Conservation (phyloP, 1,139 yeast genomes). For the Suzukiozyma palmioleophila region DNA sequence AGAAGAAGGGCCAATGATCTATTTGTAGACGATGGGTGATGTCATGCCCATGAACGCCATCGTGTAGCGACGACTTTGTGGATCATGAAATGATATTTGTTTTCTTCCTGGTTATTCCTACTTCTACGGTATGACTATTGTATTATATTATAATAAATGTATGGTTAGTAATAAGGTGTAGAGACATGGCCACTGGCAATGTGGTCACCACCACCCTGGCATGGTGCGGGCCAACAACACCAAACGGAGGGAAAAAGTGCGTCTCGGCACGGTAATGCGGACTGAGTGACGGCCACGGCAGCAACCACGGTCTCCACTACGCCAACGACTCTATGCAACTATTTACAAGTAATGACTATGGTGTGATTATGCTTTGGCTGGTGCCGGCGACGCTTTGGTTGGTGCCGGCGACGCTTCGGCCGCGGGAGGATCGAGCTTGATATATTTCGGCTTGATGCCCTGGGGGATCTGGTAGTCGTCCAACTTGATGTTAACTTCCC, state of each 20-base stretch:
- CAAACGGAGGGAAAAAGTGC: too few relatives aligned
- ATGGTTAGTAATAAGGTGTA: not conserved
- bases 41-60: too few relatives aligned
- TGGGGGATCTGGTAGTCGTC: conserved; percentile 48
- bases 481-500: conserved; percentile 28
- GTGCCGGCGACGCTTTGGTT: not conserved
- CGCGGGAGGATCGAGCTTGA: conserved; percentile 18
- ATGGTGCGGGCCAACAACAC: too few relatives aligned
- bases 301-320: too few relatives aligned
- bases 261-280: too few relatives aligned
- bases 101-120: not conserved
- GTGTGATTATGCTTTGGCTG: not conserved
- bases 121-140: conserved; percentile 1
- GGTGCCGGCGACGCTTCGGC: not conserved
- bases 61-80: too few relatives aligned
- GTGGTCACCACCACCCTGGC: too few relatives aligned
- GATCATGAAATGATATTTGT: not conserved
- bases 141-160: conserved; percentile 5
- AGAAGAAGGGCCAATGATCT: conserved; percentile 51
- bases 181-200: too few relatives aligned
- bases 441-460: conserved; percentile 41
- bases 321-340: not conserved
- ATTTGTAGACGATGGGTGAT: too few relatives aligned
- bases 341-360: not conserved
- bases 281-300: too few relatives aligned